These are phyloP conservation scores for Calycina herbarum DNA, from an alignment of 2,329 filamentous ascomycete genomes.

Conservation along the genomic window DNA sequence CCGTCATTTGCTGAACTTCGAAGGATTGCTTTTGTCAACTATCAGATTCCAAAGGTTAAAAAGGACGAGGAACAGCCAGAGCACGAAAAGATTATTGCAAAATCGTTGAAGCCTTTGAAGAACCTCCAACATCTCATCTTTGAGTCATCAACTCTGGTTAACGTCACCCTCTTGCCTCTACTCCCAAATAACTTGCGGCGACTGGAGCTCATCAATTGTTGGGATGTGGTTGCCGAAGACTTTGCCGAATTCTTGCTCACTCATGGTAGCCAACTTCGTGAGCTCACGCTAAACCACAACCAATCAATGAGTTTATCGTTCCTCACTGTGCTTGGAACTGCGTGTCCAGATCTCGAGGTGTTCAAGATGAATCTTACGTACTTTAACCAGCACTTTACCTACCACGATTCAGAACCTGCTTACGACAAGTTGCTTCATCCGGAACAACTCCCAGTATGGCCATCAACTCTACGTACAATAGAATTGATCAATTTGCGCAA, in stretches of 20 bases:
- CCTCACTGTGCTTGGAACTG: conserved; percentile 60
- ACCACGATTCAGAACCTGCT: conserved; percentile 71
- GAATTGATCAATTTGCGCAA: conserved; percentile 77
- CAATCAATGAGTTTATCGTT: conserved; percentile 76
- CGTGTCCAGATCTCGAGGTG: conserved; percentile 69
- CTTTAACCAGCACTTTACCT: conserved; percentile 66
- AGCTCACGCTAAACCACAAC: conserved; percentile 75
- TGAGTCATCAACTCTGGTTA: conserved; percentile 72
- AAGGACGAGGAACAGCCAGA: conserved; percentile 39
- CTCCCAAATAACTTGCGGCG: conserved; percentile 66
- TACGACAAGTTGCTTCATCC: conserved; percentile 68
- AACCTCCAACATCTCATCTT: conserved; percentile 68
- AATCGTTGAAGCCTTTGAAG: conserved; percentile 55
- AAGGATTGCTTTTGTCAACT: conserved; percentile 62
- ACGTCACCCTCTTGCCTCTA: conserved; percentile 64
- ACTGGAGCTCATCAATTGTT: conserved; percentile 78
- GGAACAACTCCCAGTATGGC: conserved; percentile 75
- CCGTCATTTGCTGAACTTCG: conserved; percentile 57
- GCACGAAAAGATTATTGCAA: conserved; percentile 43
- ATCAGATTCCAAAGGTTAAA: conserved; percentile 53
- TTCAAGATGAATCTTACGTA: conserved; percentile 79
- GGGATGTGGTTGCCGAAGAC: conserved; percentile 67
- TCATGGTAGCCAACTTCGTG: conserved; percentile 66
- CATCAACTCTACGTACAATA: conserved; percentile 65
- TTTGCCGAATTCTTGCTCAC: conserved; percentile 64